Evolutionary conservation across 75 land plant genomes (phyloP), one percentile per base, ranked within the genome.

Genomic region (Sequoia sempervirens): DNA sequence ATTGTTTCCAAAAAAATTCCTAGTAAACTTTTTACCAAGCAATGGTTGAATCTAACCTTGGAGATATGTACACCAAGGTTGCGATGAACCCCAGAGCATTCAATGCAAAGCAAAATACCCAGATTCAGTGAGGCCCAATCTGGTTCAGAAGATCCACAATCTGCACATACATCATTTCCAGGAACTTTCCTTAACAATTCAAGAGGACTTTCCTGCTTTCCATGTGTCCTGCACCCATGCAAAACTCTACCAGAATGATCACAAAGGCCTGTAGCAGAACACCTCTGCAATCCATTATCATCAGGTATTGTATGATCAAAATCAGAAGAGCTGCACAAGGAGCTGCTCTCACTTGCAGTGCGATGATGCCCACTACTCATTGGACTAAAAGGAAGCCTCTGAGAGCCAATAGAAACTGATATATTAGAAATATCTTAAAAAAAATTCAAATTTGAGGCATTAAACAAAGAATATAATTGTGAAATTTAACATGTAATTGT

Each of bases 61-160:
- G 97, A 95, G 84, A 95, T 92, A 79, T 95, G 97, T 37, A 95
- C 97, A 83, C 97, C 97, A 83, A 95, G 94, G 89, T 95, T 95
- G 58, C 97, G 96, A 72, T 95, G 97, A 61, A 94, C 97, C 75
- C 97, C 97, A 78, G 97, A 95, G 82, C 97, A 95, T 87, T 95
- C 97, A 70, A 95, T 95, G 76, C 97, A 95, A 50, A 95, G 84
- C 64, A 95, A 92, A 83, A 95, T 85, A 41, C 97, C 96, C 46
- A 95, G 90, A 83, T 95, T 95, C 56, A 95, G 87, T 14, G 97
- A 95, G 79, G 97, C 97, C 97, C 97, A 95, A 86, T 95, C 97
- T 20, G 97, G 97, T 52, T 94, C 97, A 80, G 96, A 84, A 38
- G 94, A 90, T 66, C 95, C 94, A 90, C 97, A 95, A 87, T 95